Evolutionary conservation across 2,329 filamentous ascomycete genomes (phyloP), one percentile per base, ranked within the genome.

Genomic region (Grosmannia clavigera): DNA sequence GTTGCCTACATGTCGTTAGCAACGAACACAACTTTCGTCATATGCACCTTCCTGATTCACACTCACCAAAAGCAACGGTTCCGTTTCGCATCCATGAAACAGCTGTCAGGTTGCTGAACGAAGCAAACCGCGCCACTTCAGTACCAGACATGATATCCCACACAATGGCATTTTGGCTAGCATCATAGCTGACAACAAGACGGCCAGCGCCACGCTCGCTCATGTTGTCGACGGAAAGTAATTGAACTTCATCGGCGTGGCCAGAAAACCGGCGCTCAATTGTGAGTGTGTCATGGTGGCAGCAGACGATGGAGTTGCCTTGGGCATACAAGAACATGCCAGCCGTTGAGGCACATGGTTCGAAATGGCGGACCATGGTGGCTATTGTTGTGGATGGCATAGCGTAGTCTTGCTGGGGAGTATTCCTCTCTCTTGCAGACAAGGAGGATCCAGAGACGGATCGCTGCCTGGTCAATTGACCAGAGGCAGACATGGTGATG

Each of bases 1-100:
- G 70, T 96, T 96, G 61, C 94, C 92, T 97, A 50, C 6, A 48
- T 60, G 5, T 50, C 55, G 61, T 67, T 67, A 61, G 59, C 19
- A 10, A 43, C n/a, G 9, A 7, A 10, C 22, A 29, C 2, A 3
- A 5, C 5, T 52, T 5, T 40, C 12, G 5, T 6, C 16, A 14
- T 16, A 5, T 16, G 38, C 38, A 19, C 12, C 12, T 40, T 1
- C 12, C 38, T 40, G 4, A 2, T 16, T 16, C 38, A 1, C 79
- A 96, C 92, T 94, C 79, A 96, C 92, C 94, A 77, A 97, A 97
- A 46, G 90, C 92, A 65, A 99, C 86, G 74, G 96, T 95, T 59
- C 94, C 94, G 74, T 96, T 96, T 53, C 87, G 83, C 92, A 99
- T 96, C 90, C 94, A 99, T 14, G 88, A 81, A 46, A 92, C 92